phyloP scores from a whole-genome alignment of 495 filamentous ascomycete genomes.

The Penicillium salamii region DNA sequence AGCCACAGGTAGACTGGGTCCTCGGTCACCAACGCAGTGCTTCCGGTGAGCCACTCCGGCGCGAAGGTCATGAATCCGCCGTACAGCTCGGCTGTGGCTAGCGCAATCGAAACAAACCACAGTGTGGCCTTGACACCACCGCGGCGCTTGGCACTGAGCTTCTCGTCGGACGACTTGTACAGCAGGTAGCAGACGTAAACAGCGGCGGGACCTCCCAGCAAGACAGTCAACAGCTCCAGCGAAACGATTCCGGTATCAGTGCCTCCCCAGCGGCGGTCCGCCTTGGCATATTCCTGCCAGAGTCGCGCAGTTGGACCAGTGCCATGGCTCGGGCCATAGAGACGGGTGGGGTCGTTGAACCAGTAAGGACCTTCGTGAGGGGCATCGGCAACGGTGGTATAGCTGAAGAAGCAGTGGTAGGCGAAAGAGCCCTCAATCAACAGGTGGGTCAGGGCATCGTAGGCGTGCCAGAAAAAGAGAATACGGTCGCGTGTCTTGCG shows the following conservation, averaged over 20 bases:
- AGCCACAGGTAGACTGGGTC: constrained; percentile 87
- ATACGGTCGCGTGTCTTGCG: constrained; percentile 53
- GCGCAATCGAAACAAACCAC: constrained; percentile 66
- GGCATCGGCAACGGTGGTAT: constrained; percentile 40
- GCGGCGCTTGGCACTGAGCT: constrained; percentile 9
- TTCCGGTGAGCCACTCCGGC: constrained; percentile 86
- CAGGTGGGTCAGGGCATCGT: constrained; percentile 87
- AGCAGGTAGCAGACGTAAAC: constrained; percentile 68
- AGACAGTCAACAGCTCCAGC: constrained; percentile 82
- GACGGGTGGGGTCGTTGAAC: constrained; percentile 48
- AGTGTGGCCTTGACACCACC: constrained; percentile 51
- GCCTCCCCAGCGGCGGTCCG: constrained; percentile 77
- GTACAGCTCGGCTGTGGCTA: constrained; percentile 94
- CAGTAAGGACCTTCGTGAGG: constrained; percentile 47
- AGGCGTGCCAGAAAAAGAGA: constrained; percentile 93
- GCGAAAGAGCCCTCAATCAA: constrained; percentile 87
- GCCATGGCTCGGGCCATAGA: constrained; percentile 74
- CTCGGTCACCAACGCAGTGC: constrained; percentile 69
- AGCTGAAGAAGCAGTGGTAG: constrained; percentile 88
- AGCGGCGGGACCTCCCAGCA: constrained; percentile 71
- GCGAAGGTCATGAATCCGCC: constrained; percentile 97
- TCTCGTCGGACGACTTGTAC: constrained; percentile 26
- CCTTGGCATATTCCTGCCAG: constrained; percentile 93
- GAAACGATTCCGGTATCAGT: constrained; percentile 76
- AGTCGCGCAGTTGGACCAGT: constrained; percentile 61